Base-by-base conservation (phyloP, 108 stramenopile genomes). In the Pseudonitzschia multiseries region DNA sequence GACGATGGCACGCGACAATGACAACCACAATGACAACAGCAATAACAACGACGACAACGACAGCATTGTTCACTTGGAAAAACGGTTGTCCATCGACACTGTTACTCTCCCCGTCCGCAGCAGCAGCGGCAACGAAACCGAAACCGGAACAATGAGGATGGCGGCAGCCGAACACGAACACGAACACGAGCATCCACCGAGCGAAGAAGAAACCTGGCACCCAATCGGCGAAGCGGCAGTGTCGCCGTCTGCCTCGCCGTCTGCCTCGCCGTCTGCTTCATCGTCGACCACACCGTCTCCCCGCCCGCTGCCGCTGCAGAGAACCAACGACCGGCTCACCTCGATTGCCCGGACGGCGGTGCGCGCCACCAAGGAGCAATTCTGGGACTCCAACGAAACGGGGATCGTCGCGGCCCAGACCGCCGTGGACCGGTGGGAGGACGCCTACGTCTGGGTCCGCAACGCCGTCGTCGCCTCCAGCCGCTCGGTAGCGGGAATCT, bases 361-460 rank as follows among this genome's bases (percentile, higher is more conserved):
- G 2, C 42, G 81, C 27, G 54, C 73, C 41, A 86, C 80, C 68
- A 86, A 86, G 57, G 52, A 79, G 73, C 65, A 81, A 66, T 75
- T 89, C 53, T 89, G 88, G 88, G 86, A 89, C 65, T 84, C 85
- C 21, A 89, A 86, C 60, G 88, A 86, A 62, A 66, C 76, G 8
- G 73, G 70, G 10, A 79, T 86, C 33, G 79, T 82, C 24, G 88
- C 82, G 10, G 88, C 88, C 26, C 78, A 83, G 31, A 50, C 65
- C 20, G 88, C 88, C 5, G 85, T 86, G 0, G 88, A 89, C 77
- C 79, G 79, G 28, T 89, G 83, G 83, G 88, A 86, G 72, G 62
- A 80, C 15, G 42, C 52, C 18, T 89, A 89, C 75, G 73, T 73
- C 50, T 75, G 65, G 10, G 20, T 84, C 33, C 76, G 84, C 26